A percentile compares a stretch with the other conserved stretches of the same genome.
Conservation (phyloP, 192 early-diverging fungal species). For the Coemansia sp. region DNA sequence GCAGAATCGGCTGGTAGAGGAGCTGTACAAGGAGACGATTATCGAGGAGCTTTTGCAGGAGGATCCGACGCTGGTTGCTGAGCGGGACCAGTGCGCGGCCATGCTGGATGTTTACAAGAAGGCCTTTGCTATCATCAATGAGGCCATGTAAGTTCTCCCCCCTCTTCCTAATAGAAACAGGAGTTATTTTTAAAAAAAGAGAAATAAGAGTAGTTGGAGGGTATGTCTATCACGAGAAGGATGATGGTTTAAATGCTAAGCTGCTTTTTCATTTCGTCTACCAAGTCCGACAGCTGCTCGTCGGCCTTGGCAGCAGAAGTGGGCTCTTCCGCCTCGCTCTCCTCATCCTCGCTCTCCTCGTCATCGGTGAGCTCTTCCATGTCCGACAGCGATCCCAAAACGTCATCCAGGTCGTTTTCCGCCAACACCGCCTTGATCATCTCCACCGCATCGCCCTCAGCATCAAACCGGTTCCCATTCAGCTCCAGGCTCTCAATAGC, state of each 20-base stretch:
- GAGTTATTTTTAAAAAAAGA: not conserved
- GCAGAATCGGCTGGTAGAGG: constrained; percentile 73
- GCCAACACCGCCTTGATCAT: constrained; percentile 67
- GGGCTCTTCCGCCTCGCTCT: constrained; percentile 8
- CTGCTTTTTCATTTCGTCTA: constrained; percentile 48
- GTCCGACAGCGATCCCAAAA: constrained; percentile 90
- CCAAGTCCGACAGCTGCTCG: constrained; percentile 41
- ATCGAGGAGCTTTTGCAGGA: constrained; percentile 72
- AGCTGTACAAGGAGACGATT: constrained; percentile 69
- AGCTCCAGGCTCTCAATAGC: constrained; percentile 69
- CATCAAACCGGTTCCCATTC: constrained; percentile 89
- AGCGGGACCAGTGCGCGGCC: constrained; percentile 71
- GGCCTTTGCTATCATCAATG: constrained; percentile 64
- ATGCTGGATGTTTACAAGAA: constrained; percentile 77
- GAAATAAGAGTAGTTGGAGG: not conserved
- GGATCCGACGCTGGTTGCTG: constrained; percentile 66
- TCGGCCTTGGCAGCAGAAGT: constrained; percentile 29
- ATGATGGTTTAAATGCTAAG: constrained; percentile 28
- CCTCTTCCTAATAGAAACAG: no score
- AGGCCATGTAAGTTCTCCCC: constrained; percentile 45
- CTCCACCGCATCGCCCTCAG: constrained; percentile 76
- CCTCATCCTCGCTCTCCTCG: constrained; percentile 41
- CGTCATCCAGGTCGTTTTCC: constrained; percentile 66
- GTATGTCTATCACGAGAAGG: not conserved
- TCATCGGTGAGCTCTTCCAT: constrained; percentile 80